Evolutionary conservation across 441 rosid species (phyloP).

Genomic region (Populus trichocarpa): DNA sequence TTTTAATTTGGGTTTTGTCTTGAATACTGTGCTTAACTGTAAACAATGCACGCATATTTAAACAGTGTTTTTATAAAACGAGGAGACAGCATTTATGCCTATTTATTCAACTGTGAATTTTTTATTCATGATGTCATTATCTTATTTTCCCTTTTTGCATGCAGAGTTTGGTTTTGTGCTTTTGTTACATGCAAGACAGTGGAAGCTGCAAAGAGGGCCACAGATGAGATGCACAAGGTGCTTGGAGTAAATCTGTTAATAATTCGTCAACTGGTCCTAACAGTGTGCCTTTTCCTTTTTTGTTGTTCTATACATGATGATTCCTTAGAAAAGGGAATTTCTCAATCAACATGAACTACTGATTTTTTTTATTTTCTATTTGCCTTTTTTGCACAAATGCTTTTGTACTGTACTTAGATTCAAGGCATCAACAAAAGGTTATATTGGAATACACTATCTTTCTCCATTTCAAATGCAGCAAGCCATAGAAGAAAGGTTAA

Average conservation of each 20-base stretch:
- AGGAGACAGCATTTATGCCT: neutral
- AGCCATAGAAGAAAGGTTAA: neutral
- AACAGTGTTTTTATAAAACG: neutral
- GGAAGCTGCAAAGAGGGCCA: neutral
- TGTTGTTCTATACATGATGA: neutral
- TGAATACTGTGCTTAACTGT: neutral
- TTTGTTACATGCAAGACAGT: neutral
- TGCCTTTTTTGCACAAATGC: neutral
- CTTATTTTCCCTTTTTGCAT: neutral
- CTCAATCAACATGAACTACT: neutral
- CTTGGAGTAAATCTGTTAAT: neutral
- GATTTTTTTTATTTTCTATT: too few species aligned
- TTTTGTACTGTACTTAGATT: neutral
- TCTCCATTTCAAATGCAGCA: neutral
- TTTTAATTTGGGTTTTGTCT: neutral
- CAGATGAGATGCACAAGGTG: neutral
- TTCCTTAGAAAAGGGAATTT: neutral
- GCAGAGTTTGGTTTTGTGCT: neutral
- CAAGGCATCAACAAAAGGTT: neutral
- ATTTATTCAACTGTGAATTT: neutral
- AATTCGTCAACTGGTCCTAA: neutral
- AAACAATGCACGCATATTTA: neutral
- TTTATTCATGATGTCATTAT: too few species aligned
- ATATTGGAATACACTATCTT: neutral
- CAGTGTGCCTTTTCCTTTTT: neutral